These are phyloP conservation scores for Fusarium sp. DNA, from an alignment of 2,329 filamentous ascomycete species.

Conservation along the genomic window DNA sequence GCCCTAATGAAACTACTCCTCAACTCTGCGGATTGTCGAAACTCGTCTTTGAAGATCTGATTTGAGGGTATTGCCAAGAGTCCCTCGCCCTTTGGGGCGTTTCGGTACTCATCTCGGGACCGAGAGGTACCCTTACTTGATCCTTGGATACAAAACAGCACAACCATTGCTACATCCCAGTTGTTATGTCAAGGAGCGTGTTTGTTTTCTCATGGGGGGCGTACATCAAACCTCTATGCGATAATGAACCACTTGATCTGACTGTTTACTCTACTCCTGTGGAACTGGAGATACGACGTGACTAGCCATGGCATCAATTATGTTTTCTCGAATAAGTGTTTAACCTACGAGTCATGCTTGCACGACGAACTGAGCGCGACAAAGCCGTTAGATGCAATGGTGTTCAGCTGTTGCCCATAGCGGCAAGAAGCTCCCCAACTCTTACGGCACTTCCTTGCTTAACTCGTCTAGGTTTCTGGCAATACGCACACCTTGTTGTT, in stretches of 20 bases:
- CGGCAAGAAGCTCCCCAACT: constrained; percentile 8
- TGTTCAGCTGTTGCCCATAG: background rate
- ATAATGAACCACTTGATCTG: constrained; percentile 23
- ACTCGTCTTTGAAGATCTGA: constrained; percentile 8
- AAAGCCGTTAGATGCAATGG: background rate
- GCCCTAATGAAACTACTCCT: background rate
- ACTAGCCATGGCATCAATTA: background rate
- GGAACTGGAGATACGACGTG: background rate
- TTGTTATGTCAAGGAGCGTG: constrained; percentile 11
- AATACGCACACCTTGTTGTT: background rate
- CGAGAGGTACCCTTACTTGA: constrained; percentile 2
- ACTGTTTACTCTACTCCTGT: background rate
- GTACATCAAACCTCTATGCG: too few relatives aligned
- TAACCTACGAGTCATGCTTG: background rate
- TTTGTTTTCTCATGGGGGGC: constrained; percentile 5
- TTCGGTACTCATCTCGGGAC: constrained; percentile 3
- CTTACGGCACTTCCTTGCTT: background rate
- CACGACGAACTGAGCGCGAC: background rate
- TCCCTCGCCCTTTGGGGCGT: background rate
- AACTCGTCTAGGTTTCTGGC: background rate
- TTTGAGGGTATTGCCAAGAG: constrained; percentile 7
- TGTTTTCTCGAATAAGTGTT: background rate
- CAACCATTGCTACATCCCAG: constrained; percentile 1
- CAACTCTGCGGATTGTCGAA: constrained; percentile 1
- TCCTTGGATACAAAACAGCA: constrained; percentile 6